Percentiles rank a stretch among this genome's conserved stretches.
Conservation (phyloP, 1,139 yeast species). For the Scheffersomyces segobiensis region DNA sequence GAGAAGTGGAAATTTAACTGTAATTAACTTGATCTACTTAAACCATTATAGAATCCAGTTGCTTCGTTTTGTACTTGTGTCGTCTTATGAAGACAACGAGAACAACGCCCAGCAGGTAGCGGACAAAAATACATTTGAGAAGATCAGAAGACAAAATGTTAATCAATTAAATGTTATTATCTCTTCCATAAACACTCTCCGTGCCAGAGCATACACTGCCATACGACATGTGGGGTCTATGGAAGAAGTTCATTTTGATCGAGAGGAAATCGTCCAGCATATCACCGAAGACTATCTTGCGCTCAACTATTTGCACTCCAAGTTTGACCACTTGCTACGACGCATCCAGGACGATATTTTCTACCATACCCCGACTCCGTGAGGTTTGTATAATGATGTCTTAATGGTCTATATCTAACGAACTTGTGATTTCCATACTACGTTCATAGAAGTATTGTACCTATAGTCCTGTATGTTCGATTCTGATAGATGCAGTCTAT, state of each 20-base stretch:
- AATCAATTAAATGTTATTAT: conserved; percentile 7
- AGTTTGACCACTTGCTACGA: conserved; percentile 10
- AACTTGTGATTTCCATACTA: no score
- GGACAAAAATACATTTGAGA: conserved; percentile 1
- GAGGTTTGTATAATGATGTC: no score
- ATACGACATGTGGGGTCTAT: conserved; percentile 7
- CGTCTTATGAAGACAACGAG: conserved; percentile 3
- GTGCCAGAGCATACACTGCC: conserved; percentile 8
- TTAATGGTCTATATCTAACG: no score
- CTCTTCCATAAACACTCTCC: conserved; percentile 8
- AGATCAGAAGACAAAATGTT: conserved; percentile 3
- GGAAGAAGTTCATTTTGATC: conserved; percentile 6
- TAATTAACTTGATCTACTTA: conserved; percentile 10
- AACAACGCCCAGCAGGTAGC: background rate
- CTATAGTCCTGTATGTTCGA: background rate
- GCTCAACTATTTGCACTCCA: conserved; percentile 11
- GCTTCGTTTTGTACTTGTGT: conserved; percentile 6
- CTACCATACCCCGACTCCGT: conserved; percentile 4
- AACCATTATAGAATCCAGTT: conserved; percentile 13
- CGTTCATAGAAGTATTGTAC: no score
- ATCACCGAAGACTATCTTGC: conserved; percentile 14
- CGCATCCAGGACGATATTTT: conserved; percentile 15
- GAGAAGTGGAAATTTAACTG: background rate
- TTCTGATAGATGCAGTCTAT: background rate
- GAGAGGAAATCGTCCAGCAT: conserved; percentile 13